Evolutionary conservation across 2,329 filamentous ascomycete species (phyloP), one percentile per base, ranked within the genome.

Genomic region (Rutstroemia sydowiana): DNA sequence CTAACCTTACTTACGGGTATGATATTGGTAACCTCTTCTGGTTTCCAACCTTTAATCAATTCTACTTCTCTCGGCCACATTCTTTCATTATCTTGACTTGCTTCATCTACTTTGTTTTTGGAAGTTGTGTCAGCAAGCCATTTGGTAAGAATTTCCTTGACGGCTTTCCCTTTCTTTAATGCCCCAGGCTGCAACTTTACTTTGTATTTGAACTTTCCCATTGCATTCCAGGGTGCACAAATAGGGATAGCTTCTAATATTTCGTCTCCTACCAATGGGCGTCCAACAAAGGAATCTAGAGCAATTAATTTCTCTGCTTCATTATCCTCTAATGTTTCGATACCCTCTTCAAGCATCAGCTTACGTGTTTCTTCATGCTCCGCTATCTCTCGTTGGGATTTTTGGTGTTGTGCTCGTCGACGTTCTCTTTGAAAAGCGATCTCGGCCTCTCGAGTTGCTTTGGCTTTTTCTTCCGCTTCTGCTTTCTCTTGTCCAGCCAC

Each of bases 111-210:
- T 21, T 77, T 76, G 5, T 75, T 75, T 64, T 78, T 82, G 1
- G 45, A 52, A 30, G 48, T 57, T 6, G 82, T 79, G 45, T 82
- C 88, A 18, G 75, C 69, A 58, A 85, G 77, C 91, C 92, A 96
- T 54, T 79, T 78, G 45, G 84, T 82, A n/a, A 97, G 70, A 30
- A 97, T 85, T 69, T 97, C 92, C 66, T 88, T 88, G 44, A 95
- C 82, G 0, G 90, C 91, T 67, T 96, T 97, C 9, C 93, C 92
- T 72, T 95, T 95, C 76, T 97, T 98, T 57, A 85, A 78, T 0
- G 82, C 71, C 0, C 93, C 93, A 0, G 93, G 93, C 70, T 97
- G 93, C 61, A 98, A 69, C 73, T 98, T 98, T 49, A 84, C 88
- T 69, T 95, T 95, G 74, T 96, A 97, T 70, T 96, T 96, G 70